Evolutionary conservation across 768 basidiomycete species (phyloP).

Genomic region (Coprinopsis cinerea): DNA sequence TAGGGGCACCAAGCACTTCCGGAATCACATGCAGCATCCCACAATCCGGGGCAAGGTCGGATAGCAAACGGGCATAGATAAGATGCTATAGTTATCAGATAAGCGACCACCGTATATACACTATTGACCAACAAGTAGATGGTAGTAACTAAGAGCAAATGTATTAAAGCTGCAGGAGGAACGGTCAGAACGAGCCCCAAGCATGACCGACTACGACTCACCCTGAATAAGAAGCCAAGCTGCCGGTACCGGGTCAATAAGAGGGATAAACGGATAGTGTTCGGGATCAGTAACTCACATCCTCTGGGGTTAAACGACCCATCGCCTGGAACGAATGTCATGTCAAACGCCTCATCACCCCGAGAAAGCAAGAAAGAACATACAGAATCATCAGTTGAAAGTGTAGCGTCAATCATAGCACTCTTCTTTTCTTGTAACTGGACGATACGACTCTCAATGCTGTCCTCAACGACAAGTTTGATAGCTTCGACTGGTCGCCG

Average conservation of each 20-base stretch:
- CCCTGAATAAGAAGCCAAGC: conserved; percentile 57
- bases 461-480: conserved; percentile 92
- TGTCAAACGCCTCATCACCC: conserved; percentile 7
- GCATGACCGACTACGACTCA: too few relatives aligned
- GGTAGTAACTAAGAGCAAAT: background rate
- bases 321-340: conserved; percentile 56
- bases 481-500: conserved; percentile 89
- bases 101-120: too few relatives aligned
- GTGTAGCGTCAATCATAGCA: conserved; percentile 88
- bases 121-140: background rate
- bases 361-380: conserved; percentile 17
- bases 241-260: conserved; percentile 6
- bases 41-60: too few relatives aligned
- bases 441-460: conserved; percentile 92
- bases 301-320: conserved; percentile 87
- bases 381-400: conserved; percentile 77
- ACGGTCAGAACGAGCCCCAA: too few relatives aligned
- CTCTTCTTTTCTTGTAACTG: conserved; percentile 98
- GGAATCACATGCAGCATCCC: conserved; percentile 2
- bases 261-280: conserved; percentile 1
- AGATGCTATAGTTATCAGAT: too few relatives aligned
- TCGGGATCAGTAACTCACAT: conserved; percentile 48
- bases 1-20: background rate
- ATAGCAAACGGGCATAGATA: too few relatives aligned
- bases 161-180: too few relatives aligned